phyloP scores from a whole-genome alignment of 371 early-diverging fungal species.

The Actinomucor elegans region DNA sequence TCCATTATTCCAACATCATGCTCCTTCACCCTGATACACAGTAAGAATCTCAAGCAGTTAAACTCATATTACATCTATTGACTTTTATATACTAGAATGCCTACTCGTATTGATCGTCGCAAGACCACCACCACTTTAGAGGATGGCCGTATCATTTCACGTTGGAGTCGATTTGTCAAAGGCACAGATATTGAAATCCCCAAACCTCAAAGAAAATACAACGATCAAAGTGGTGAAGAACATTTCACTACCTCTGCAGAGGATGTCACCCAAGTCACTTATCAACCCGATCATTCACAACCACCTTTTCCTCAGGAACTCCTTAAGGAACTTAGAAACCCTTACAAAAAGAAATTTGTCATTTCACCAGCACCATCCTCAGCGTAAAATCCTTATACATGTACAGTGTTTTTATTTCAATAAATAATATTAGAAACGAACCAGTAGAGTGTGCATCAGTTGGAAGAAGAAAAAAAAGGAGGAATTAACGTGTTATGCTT shows the following conservation, averaged over 20 bases:
- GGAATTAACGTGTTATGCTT: not conserved
- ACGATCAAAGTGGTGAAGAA: slow-evolving; percentile 39
- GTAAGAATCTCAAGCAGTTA: slow-evolving; percentile 33
- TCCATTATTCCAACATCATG: slow-evolving; percentile 55
- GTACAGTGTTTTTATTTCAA: slow-evolving; percentile 9
- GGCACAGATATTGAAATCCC: slow-evolving; percentile 50
- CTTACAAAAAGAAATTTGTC: slow-evolving; percentile 28
- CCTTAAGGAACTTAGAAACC: slow-evolving; percentile 42
- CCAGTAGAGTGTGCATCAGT: too few species aligned
- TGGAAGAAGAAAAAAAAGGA: not conserved
- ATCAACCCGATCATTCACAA: slow-evolving; percentile 16
- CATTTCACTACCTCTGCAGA: slow-evolving; percentile 38
- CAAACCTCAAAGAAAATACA: slow-evolving; percentile 40
- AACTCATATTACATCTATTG: not conserved
- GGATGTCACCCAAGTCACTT: slow-evolving; percentile 34
- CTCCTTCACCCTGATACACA: slow-evolving; percentile 51
- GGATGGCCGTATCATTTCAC: slow-evolving; percentile 37
- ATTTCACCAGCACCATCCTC: not conserved
- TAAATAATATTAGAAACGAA: not conserved
- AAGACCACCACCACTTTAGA: slow-evolving; percentile 36
- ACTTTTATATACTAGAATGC: slow-evolving; percentile 25
- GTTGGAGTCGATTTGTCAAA: slow-evolving; percentile 45
- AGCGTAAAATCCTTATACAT: not conserved
- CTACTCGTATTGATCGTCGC: slow-evolving; percentile 43
- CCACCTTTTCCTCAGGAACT: slow-evolving; percentile 42